Conservation (phyloP, 208 protist species). For the Acanthamoeba rhysodes region DNA sequence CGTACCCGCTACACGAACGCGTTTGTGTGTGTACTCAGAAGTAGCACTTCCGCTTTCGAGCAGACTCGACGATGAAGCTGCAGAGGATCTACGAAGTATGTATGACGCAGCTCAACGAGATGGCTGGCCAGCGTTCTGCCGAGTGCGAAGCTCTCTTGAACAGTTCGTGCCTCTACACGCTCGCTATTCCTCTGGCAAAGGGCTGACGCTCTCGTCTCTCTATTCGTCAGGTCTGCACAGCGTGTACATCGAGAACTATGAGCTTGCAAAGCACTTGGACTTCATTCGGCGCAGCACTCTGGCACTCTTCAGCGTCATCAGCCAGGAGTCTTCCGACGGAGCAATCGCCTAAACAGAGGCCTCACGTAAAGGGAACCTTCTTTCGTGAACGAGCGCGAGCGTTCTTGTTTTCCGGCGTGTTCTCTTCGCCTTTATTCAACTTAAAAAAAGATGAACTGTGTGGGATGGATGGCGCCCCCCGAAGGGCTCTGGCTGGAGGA, state of each 20-base stretch:
- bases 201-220: neutral
- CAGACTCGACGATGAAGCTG: slow-evolving; percentile 32
- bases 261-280: neutral
- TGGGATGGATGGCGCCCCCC: neutral
- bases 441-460: neutral
- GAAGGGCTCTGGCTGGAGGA: neutral
- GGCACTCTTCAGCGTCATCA: slow-evolving; percentile 38
- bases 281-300: slow-evolving; percentile 24
- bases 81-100: slow-evolving; percentile 61
- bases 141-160: slow-evolving; percentile 12
- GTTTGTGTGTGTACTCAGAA: neutral
- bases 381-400: no score
- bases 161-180: neutral
- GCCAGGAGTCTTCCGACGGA: neutral
- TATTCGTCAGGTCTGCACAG: neutral
- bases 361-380: no score
- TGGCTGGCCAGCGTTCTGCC: neutral
- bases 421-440: neutral
- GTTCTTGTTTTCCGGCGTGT: no score
- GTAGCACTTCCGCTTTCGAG: neutral
- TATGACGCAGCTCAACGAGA: slow-evolving; percentile 42
- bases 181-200: neutral
- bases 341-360: no score
- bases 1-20: neutral
- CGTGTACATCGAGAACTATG: slow-evolving; percentile 7